Evolutionary conservation across 306 rosid species (phyloP), one percentile per base, ranked within the genome.

Genomic region (Senna tora): DNA sequence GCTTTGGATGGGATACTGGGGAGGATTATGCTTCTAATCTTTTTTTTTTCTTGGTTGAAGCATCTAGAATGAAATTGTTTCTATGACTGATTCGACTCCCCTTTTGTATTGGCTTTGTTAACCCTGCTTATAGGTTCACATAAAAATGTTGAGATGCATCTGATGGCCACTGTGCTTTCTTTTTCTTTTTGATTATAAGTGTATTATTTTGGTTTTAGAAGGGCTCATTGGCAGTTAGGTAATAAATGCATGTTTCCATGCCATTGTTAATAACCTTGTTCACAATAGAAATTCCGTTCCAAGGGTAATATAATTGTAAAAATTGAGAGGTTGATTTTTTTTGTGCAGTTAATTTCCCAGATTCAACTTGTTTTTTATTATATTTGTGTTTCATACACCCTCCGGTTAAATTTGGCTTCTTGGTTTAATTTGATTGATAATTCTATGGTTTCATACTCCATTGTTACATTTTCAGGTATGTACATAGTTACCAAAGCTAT

Each of bases 401-500:
- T 25, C 30, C 63, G 38, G 30, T 36, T 42, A 41, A 15, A 11
- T 56, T 49, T 21, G 17, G 67, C 39, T 62, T 39, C 36, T 65
- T 61, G 21, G 21, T 52, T 62, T 69, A 19, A 39, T 69, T 32
- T 42, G 54, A 62, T 70, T 43, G 65, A 0, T 58, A 57, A n/a
- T 10, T 9, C 19, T 36, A 15, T 34, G 39, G 65, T 66, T n/a
- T n/a, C n/a, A n/a, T n/a, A n/a, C 65, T 70, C 2, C 60, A 22
- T 55, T 36, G 10, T 49, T 76, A 43, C 13, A 39, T 71, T 28
- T 79, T 73, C 77, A 94, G 98, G 98, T 94, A 94, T 67, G 85
- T 94, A 19, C 98, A 94, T 75, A 91, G 99, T 82, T 94, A 91
- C 69, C 99, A 94, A 85, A 94, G 99, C 90, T 89, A 85, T 80